These are phyloP conservation scores for Prunus davidiana DNA, from an alignment of 306 rosid genomes.

Conservation along the genomic window DNA sequence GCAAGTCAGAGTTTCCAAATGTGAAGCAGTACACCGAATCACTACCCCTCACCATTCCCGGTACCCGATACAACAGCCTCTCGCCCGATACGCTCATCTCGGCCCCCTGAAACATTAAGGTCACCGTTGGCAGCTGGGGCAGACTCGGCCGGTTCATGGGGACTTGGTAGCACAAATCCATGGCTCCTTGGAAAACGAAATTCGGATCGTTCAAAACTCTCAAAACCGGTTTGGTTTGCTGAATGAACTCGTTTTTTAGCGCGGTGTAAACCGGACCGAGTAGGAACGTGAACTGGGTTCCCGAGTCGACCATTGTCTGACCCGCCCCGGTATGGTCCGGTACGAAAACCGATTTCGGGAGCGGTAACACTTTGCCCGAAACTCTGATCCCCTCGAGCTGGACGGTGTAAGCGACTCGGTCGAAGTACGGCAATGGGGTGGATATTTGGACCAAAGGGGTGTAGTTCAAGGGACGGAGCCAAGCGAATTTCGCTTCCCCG, in stretches of 20 bases:
- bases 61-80: conserved; percentile 54
- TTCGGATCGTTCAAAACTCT: conserved; percentile 36
- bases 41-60: conserved; percentile 41
- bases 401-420: conserved; percentile 78
- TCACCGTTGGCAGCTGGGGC: conserved; percentile 51
- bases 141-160: background rate
- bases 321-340: conserved; percentile 95
- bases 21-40: conserved; percentile 73
- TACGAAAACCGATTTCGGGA: conserved; percentile 37
- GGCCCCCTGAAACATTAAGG: conserved; percentile 62
- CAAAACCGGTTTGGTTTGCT: conserved; percentile 48
- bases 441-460: conserved; percentile 63
- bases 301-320: conserved; percentile 89
- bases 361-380: conserved; percentile 27
- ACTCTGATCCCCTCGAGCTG: conserved; percentile 66
- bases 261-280: conserved; percentile 79
- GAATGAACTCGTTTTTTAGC: conserved; percentile 46
- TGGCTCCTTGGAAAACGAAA: conserved; percentile 77
- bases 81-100: conserved; percentile 67
- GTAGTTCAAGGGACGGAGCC: conserved; percentile 67
- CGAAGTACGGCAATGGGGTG: conserved; percentile 73
- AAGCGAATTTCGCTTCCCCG: conserved; percentile 46
- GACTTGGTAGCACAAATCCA: conserved; percentile 65
- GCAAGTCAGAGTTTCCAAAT: conserved; percentile 72
- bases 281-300: conserved; percentile 79